Conservation (phyloP, 2,329 filamentous ascomycete genomes). For the Phaeosphaeriaceae sp. region DNA sequence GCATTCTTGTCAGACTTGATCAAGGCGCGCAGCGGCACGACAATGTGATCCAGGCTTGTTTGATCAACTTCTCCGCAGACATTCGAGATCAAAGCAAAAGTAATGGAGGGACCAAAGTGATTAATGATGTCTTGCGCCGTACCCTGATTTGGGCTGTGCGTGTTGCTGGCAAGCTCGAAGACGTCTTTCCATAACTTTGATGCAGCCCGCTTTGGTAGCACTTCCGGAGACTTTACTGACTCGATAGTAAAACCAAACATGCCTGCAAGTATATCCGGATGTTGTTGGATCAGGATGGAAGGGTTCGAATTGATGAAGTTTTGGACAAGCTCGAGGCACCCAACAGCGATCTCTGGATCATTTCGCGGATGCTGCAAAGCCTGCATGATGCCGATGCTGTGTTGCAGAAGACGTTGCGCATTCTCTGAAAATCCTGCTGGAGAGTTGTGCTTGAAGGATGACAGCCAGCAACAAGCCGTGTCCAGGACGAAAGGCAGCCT, state of each 20-base stretch:
- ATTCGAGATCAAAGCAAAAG: slow-evolving; percentile 40
- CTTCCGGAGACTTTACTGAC: slow-evolving; percentile 73
- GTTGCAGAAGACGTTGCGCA: slow-evolving; percentile 56
- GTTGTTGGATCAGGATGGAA: slow-evolving; percentile 67
- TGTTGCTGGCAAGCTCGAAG: slow-evolving; percentile 41
- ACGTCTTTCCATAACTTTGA: slow-evolving; percentile 72
- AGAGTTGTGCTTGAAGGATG: slow-evolving; percentile 56
- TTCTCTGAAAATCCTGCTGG: slow-evolving; percentile 33
- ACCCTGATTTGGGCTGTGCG: slow-evolving; percentile 32
- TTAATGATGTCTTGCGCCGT: slow-evolving; percentile 45
- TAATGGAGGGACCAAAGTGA: slow-evolving; percentile 42
- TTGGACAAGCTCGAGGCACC: slow-evolving; percentile 74
- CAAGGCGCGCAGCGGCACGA: slow-evolving; percentile 41
- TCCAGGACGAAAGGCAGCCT: slow-evolving; percentile 73
- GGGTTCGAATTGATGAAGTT: slow-evolving; percentile 68
- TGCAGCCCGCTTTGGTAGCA: slow-evolving; percentile 76
- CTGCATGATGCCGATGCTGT: slow-evolving; percentile 69
- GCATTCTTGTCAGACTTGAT: slow-evolving; percentile 41
- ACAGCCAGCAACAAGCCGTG: slow-evolving; percentile 71
- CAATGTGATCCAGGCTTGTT: slow-evolving; percentile 42
- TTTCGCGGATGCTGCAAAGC: slow-evolving; percentile 67
- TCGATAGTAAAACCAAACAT: slow-evolving; percentile 76
- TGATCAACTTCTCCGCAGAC: slow-evolving; percentile 46
- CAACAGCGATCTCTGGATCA: slow-evolving; percentile 76
- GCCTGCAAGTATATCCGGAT: slow-evolving; percentile 65